Percentiles rank a stretch among this genome's conserved stretches.
Evolutionary conservation across 2,329 filamentous ascomycete genomes (phyloP).

Genomic region (Plectosphaerella sp.): DNA sequence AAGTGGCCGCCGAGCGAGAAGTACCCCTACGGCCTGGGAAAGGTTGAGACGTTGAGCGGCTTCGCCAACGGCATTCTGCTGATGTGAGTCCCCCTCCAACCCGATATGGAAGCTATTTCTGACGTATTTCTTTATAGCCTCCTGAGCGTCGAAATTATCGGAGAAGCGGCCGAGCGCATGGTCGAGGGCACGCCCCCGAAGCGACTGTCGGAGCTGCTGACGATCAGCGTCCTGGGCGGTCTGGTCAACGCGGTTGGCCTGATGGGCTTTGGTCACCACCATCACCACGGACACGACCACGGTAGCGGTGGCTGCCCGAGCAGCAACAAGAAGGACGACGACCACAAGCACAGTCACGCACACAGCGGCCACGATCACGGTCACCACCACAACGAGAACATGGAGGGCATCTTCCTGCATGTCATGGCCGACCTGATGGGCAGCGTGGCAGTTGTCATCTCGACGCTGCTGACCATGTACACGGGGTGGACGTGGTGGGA

Average conservation of each 20-base stretch:
- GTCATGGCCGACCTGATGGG: conserved; percentile 92
- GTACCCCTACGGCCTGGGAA: conserved; percentile 94
- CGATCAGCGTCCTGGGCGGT: conserved; percentile 83
- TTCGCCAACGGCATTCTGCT: conserved; percentile 96
- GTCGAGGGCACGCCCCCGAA: conserved; percentile 80
- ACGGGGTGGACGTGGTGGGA: conserved; percentile 94
- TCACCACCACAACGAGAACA: conserved; percentile 80
- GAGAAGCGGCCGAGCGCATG: conserved; percentile 86
- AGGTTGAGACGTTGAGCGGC: conserved; percentile 92
- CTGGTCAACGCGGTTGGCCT: conserved; percentile 91
- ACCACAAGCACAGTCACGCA: conserved; percentile 27
- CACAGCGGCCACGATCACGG: conserved; percentile 37
- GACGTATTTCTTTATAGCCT: conserved; percentile 46
- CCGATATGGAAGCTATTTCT: neutral
- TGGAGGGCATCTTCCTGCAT: conserved; percentile 95
- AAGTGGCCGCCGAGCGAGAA: conserved; percentile 89
- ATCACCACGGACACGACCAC: conserved; percentile 50
- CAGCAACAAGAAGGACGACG: conserved; percentile 6
- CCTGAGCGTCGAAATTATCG: conserved; percentile 92
- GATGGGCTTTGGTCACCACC: conserved; percentile 71
- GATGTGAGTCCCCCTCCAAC: conserved; percentile 55
- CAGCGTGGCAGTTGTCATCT: conserved; percentile 89
- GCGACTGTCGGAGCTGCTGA: conserved; percentile 77
- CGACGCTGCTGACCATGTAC: conserved; percentile 80
- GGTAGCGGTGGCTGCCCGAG: conserved; percentile 21